Evolutionary conservation across 148 eudicot species (phyloP), one percentile per base, ranked within the genome.

Genomic region (Pouteria glomerata): DNA sequence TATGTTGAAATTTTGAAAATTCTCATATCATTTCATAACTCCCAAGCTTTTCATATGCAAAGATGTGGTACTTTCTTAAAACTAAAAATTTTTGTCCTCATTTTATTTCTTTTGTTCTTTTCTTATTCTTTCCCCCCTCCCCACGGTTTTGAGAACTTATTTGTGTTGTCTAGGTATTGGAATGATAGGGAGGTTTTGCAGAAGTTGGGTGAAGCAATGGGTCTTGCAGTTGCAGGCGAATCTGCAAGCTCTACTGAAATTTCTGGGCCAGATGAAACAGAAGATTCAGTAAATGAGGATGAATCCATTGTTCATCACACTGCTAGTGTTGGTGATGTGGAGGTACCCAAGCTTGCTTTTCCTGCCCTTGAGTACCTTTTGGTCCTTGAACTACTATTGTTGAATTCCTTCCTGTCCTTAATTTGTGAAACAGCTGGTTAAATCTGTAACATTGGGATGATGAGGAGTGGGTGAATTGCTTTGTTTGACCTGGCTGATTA

Each of bases 131-230:
- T 3, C 1, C 48, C 27, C 27, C 33, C 34, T 39, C 66, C 31
- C 55, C 19, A 27, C 35, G 12, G 8, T 57, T 69, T 39, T 15
- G 18, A 42, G 11, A 30, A 16, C 47, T 31, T 72, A 7, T 33
- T 34, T 1, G 6, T 8, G 23, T 48, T 34, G 44, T 48, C 21
- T 59, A 95, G 98, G 90, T 95, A 95, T 76, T 92, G 97, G 97
- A 92, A 95, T 78, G 97, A 92, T 76, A 85, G 88, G 81, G 97
- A 92, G 1, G 90, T 95, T 77, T 85, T 95, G 50, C 81, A 86
- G 74, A 95, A 95, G 84, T 69, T 95, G 85, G 99, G 99, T 51
- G 94, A 95, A 82, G 97, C 97, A 64, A 92, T 96, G 95, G 96
- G 97, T 71, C 87, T 88, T 75, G 83, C 99, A 69, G 92, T 77